Evolutionary conservation across 2,329 filamentous ascomycete genomes (phyloP), one percentile per base, ranked within the genome.

Genomic region (Endocalyx cinctus): DNA sequence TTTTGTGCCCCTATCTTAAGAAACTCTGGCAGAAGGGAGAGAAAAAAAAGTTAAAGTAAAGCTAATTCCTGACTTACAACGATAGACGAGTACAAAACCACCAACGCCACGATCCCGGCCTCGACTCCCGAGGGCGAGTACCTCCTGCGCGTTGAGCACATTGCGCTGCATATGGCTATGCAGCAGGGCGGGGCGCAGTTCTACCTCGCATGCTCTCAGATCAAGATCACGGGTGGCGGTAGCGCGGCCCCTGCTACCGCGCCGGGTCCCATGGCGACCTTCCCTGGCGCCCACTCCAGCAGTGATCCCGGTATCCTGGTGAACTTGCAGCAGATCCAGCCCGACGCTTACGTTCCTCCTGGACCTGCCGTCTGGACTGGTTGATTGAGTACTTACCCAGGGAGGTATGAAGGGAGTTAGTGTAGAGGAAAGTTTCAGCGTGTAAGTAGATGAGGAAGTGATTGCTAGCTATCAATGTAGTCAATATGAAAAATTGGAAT

Each of bases 101-200:
- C 45, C 12, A 57, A 57, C 31, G 58, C 61, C 13, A 57, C 55
- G 14, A 58, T 64, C 27, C 61, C 60, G 5, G 29, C 46, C 15
- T 44, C 37, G 15, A 57, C 52, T 3, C 60, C 60, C 1, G 38
- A 46, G 18, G 60, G 61, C 27, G 59, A 64, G 27, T 63, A 64
- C 37, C 55, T 63, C 8, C 50, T 64, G 12, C 57, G 61, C 19
- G 59, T 59, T 6, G 62, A 66, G 42, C 61, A 64, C 26, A 58
- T 66, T 30, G 61, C 58, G 3, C 45, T 66, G 17, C 62, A 66
- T 40, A 52, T 57, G 35, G 59, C 61, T 2, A 54, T 52, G 37
- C 45, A 42, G 25, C 45, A 52, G 8, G 52, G 57, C 46, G 54
- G 54, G 33, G 59, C 60, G 6, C 60, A 64, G 48, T 59, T 63